Base-by-base conservation (phyloP, 106 monocot genomes). In the Dioscorea zingiberensis region DNA sequence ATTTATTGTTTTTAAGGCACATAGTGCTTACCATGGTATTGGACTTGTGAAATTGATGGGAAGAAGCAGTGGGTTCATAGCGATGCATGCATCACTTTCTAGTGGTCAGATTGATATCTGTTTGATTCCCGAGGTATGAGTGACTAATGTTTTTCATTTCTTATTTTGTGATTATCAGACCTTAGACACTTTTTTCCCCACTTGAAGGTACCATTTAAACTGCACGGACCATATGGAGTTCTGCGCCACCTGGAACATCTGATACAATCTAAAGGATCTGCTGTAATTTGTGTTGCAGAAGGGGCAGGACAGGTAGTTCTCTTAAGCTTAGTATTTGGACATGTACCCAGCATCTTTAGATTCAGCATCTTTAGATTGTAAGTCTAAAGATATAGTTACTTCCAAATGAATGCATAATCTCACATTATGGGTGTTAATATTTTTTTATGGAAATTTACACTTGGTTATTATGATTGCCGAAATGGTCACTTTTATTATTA, bases 31-130 rank as follows among this genome's bases (percentile, higher is more conserved):
- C 55, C 81, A 85, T 71, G 81, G 85, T 13, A 77, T 85, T 64
- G 85, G 85, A 64, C 51, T 85, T 47, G 85, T 85, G 48, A 81
- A 81, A 67, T 61, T 81, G 54, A 85, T 85, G 85, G 85, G 85
- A 63, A 69, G 85, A 66, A 74, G 68, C 47, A 81, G 81, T 48
- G 85, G 85, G 17, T 85, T 85, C 66, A 85, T 85, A 49, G 63
- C 81, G 21, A 81, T 81, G 80, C 79, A 85, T 67, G 85, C 85
- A n/a, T 77, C 85, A 57, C 77, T 85, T 59, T 81, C 85, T 13
- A 85, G 80, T 73, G 81, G 85, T 3, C 81, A 85, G 59, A 75
- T 72, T 5, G 81, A 85, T 54, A 21, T 85, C 47, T 81, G 80
- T 60, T 69, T 85, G 29, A 85, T 85, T 67, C 85, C 85, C 1